These are phyloP conservation scores for Chlorella vulgaris DNA, from an alignment of 139 green algal species.

Conservation along the genomic window DNA sequence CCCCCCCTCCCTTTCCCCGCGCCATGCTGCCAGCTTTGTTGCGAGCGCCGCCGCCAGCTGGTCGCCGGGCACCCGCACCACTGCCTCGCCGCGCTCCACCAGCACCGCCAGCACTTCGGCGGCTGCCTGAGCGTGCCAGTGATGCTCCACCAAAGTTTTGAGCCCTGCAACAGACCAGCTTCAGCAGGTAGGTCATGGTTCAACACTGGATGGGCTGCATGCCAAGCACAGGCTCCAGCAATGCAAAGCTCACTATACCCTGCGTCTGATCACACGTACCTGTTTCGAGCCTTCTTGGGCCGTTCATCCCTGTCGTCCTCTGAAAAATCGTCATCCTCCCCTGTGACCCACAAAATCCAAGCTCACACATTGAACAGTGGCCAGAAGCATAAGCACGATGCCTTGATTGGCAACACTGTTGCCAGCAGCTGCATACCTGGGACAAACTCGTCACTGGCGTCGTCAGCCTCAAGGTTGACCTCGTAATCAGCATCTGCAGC, in stretches of 20 bases:
- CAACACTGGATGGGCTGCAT: not conserved
- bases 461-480: not conserved
- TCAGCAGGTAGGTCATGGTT: not conserved
- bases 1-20: not conserved
- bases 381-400: not conserved
- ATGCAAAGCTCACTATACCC: too few relatives aligned
- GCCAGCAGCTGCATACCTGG: not conserved
- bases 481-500: slow-evolving; percentile 22
- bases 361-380: not conserved
- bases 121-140: not conserved
- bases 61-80: not conserved
- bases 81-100: not conserved
- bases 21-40: not conserved
- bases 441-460: slow-evolving; percentile 10
- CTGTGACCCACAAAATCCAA: not conserved
- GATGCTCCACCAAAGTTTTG: not conserved
- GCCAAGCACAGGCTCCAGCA: too few relatives aligned
- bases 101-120: not conserved
- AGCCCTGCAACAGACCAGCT: not conserved
- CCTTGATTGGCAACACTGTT: not conserved
- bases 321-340: slow-evolving; percentile 5
- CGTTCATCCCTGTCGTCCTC: slow-evolving; percentile 17
- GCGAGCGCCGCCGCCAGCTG: not conserved
- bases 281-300: slow-evolving; percentile 5
- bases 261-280: too few relatives aligned